Evolutionary conservation across 805 yeast genomes (phyloP).

Genomic region (Candida yuanshanica): DNA sequence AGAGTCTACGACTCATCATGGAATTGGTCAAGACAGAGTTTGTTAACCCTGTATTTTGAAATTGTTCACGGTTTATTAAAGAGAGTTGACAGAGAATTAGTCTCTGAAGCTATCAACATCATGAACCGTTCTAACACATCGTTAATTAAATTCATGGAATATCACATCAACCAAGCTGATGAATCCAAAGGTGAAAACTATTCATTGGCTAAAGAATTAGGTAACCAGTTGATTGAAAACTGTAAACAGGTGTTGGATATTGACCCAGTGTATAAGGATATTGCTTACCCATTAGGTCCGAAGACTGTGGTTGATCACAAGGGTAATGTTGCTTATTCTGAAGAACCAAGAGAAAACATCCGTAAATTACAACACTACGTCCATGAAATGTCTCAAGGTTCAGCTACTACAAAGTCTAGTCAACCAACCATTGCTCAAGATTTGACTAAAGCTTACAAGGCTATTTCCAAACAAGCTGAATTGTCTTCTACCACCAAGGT

Average conservation of each 20-base stretch:
- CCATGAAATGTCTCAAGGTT: constrained; percentile 94
- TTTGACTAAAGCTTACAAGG: constrained; percentile 74
- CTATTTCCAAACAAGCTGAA: constrained; percentile 67
- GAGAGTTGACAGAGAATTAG: constrained; percentile 93
- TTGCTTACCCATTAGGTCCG: constrained; percentile 92
- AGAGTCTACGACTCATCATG: constrained; percentile 96
- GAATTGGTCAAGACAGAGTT: constrained; percentile 99
- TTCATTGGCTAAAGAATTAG: constrained; percentile 81
- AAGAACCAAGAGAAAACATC: constrained; percentile 82
- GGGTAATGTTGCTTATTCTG: constrained; percentile 83
- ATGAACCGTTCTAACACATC: constrained; percentile 97
- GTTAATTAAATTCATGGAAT: constrained; percentile 94
- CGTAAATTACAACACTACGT: constrained; percentile 95
- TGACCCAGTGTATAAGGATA: constrained; percentile 94
- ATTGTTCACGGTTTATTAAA: constrained; percentile 89
- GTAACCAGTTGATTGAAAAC: constrained; percentile 91
- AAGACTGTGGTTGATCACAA: constrained; percentile 80
- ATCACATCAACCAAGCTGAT: constrained; percentile 57
- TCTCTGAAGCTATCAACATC: constrained; percentile 91
- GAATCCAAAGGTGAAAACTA: constrained; percentile 86
- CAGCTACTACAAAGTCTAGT: constrained; percentile 62
- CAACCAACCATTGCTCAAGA: constrained; percentile 84
- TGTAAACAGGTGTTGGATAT: constrained; percentile 78
- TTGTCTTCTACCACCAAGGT: constrained; percentile 56
- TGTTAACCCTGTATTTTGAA: constrained; percentile 88